Base-by-base conservation (phyloP, 2,329 filamentous ascomycete genomes). In the Pseudocercospora pini-densiflorae region DNA sequence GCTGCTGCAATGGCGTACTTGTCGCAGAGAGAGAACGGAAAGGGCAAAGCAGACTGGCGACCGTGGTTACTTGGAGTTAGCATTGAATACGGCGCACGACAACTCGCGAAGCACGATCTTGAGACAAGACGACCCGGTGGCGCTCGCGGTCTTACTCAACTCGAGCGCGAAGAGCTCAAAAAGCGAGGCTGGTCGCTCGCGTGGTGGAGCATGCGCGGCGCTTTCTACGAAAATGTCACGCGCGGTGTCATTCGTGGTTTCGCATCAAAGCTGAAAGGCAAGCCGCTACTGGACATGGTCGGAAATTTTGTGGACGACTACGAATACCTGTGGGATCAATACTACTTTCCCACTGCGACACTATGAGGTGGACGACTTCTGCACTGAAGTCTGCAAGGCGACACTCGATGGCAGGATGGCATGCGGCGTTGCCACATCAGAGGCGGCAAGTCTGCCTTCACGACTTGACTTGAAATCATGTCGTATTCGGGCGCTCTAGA, bases 131-230 rank as follows among this genome's bases (percentile, higher is more conserved):
- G 89, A 36, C 86, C 93, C 12, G 88, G 90, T 53, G 90, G 92
- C 31, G 83, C 95, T 68, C 87, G 92, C 59, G 93, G 87, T 0
- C 76, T 95, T 33, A 97, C 94, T 24, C 88, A 91, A 8, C 84
- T 99, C 19, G 95, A 99, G 81, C 88, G 90, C 64, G 94, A 97
- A 72, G 94, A 98, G 82, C 88, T 96, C 85, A 89, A 86, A 76
- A 93, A 92, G 80, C 86, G 95, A 69, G 93, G 92, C 45, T 97
- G 93, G 93, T 89, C 89, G 1, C 90, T 97, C 84, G 91, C 89
- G 21, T 98, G 95, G 94, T 99, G 95, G 95, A 82, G 87, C 27
- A 95, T 99, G 92, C 88, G 94, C 67, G 94, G 95, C n/a, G 93
- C 94, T 1, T 97, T 97, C 74, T 99, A 99, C 80, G 92, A 98